Percentiles rank a stretch among this genome's conserved stretches.
Conservation (phyloP, 1,139 yeast species). For the Suhomyces maxii region DNA sequence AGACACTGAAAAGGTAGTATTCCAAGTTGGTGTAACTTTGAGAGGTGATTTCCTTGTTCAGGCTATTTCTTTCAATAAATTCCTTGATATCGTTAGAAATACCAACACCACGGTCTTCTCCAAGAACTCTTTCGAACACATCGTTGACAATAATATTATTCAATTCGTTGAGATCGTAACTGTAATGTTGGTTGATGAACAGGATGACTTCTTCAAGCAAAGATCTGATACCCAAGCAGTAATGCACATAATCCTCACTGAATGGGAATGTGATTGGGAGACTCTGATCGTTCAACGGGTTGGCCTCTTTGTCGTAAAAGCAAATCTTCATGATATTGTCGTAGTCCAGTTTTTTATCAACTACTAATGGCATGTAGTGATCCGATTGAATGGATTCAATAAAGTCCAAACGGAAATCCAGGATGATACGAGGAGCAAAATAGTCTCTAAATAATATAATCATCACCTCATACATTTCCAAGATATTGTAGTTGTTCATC, state of each 20-base stretch:
- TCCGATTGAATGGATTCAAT: conserved; percentile 67
- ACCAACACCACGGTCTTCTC: conserved; percentile 49
- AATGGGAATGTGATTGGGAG: conserved; percentile 84
- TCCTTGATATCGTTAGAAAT: conserved; percentile 67
- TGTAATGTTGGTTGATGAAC: conserved; percentile 68
- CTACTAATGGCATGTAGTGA: conserved; percentile 84
- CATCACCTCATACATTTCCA: conserved; percentile 63
- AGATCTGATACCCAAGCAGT: conserved; percentile 72
- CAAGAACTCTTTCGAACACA: conserved; percentile 68
- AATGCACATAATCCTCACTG: conserved; percentile 83
- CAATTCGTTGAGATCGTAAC: conserved; percentile 46
- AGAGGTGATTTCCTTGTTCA: conserved; percentile 85
- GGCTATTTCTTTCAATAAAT: conserved; percentile 58
- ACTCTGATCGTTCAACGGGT: conserved; percentile 33
- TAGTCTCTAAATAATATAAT: conserved; percentile 57
- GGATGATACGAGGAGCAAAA: conserved; percentile 57
- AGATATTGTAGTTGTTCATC: conserved; percentile 61
- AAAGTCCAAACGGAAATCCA: conserved; percentile 63
- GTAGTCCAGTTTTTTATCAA: conserved; percentile 59
- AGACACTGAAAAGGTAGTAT: conserved; percentile 67
- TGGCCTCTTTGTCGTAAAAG: conserved; percentile 65
- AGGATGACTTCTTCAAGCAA: conserved; percentile 61
- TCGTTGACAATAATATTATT: conserved; percentile 52
- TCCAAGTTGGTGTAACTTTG: conserved; percentile 88
- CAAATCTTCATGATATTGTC: conserved; percentile 62